Evolutionary conservation across 345 rosid species (phyloP).

Genomic region (Citrus maxima): DNA sequence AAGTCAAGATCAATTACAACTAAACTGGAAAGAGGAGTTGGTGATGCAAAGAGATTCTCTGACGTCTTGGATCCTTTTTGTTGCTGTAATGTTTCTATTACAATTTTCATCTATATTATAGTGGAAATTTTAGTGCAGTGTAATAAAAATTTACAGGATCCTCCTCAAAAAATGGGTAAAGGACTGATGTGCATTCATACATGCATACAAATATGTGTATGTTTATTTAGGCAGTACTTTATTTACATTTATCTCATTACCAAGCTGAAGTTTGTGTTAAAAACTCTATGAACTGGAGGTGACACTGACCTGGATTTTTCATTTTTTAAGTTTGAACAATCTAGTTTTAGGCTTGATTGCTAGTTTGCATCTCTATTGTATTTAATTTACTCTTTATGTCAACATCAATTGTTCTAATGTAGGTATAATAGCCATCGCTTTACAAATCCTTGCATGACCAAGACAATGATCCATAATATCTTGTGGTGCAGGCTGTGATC

Average conservation of each 20-base stretch:
- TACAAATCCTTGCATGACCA: neutral
- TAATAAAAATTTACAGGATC: too few species aligned
- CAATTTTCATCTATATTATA: too few species aligned
- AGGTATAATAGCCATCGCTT: neutral
- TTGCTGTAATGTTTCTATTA: neutral
- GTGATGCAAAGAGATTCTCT: neutral
- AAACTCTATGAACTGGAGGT: neutral
- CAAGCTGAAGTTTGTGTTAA: neutral
- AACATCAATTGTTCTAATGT: neutral
- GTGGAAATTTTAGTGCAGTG: too few species aligned
- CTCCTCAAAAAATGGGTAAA: neutral
- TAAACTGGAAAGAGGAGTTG: neutral
- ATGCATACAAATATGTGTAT: neutral
- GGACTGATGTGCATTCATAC: neutral
- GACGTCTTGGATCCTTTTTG: neutral
- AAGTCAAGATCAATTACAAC: neutral
- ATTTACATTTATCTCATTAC: neutral
- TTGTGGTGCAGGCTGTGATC: conserved; percentile 67
- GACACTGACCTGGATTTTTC: too few species aligned
- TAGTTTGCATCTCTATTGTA: neutral
- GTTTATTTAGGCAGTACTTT: neutral
- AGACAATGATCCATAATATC: neutral
- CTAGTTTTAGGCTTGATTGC: neutral
- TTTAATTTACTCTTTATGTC: neutral
- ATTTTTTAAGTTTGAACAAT: too few species aligned